Evolutionary conservation across 2,329 filamentous ascomycete species (phyloP), one percentile per base, ranked within the genome.

Genomic region (Onygenales sp.): DNA sequence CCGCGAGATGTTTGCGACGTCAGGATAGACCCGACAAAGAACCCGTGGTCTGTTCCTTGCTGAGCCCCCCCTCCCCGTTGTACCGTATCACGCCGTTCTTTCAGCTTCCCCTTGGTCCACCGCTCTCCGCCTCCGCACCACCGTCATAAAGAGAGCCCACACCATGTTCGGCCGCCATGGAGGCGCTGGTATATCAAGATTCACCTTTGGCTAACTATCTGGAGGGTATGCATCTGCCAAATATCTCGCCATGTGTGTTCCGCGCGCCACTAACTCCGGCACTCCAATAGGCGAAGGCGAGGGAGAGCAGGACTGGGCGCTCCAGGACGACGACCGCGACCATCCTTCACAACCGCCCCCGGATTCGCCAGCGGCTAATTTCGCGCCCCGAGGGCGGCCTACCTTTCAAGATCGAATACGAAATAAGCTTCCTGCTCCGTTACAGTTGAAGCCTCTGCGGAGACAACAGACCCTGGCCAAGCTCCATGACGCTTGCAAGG

Each of bases 141-240:
- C 17, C 17, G 21, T 14, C 36, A 33, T 49, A 41, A 31, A 49
- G 21, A n/a, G 10, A 32, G 14, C 35, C 17, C 33, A 45, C 48
- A 54, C 33, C 48, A 58, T 60, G 57, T 50, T 21, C 47, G 38
- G 55, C 38, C 43, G 71, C 63, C 69, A 93, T 96, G 91, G 91
- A 95, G 80, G 83, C 87, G 65, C 79, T 95, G 64, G 83, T 95
- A 63, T 87, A 87, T 73, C 83, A 93, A 74, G 84, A 90, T 74
- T 87, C 88, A 68, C 91, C 91, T 63, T 79, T 96, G 72, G 90
- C 89, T 67, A 84, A 87, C 65, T 93, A 93, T 74, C 83, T 96
- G 63, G 85, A 91, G 82, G 90, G 91, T 93, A 72, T 64, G 77
- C 71, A 54, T 44, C 38, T 47, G 43, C 27, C 45, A 46, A 44